Conservation (phyloP, 768 basidiomycete species). For the Pisolithus microcarpus region DNA sequence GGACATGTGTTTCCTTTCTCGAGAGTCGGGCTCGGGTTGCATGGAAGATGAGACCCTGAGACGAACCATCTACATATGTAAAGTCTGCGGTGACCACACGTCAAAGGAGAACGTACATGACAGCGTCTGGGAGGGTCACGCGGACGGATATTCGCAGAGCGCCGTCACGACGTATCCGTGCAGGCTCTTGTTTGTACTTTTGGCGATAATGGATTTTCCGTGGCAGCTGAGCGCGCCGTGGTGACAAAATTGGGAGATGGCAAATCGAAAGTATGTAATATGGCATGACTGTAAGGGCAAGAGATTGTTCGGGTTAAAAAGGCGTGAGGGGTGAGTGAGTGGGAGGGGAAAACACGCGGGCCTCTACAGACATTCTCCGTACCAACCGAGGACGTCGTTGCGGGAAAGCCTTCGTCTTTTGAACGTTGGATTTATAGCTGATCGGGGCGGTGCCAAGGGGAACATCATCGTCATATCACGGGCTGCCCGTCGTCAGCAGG, state of each 20-base stretch:
- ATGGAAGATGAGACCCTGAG: slow-evolving; percentile 1
- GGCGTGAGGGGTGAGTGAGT: background rate
- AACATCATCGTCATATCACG: slow-evolving; percentile 4
- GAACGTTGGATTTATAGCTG: background rate
- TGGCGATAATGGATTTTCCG: slow-evolving; percentile 9
- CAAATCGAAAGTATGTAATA: slow-evolving; percentile 12
- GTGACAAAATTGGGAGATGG: slow-evolving; percentile 8
- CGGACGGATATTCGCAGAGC: slow-evolving; percentile 2
- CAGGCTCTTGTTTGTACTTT: slow-evolving; percentile 4
- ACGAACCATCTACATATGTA: slow-evolving; percentile 3
- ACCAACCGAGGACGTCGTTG: background rate
- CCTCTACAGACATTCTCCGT: background rate
- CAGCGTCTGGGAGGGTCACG: slow-evolving; percentile 1
- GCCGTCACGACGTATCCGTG: background rate
- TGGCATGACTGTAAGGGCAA: slow-evolving; percentile 4
- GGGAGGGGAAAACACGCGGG: background rate
- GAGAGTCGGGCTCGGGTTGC: background rate
- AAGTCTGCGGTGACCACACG: slow-evolving; percentile 1
- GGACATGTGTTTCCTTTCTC: background rate
- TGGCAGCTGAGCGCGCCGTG: background rate
- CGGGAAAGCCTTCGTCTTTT: background rate
- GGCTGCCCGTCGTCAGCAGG: background rate
- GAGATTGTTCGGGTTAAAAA: slow-evolving; percentile 6
- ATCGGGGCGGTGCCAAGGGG: slow-evolving; percentile 10
- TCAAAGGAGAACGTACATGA: background rate